Percentiles rank a stretch among this genome's conserved stretches.
Conservation (phyloP, 2,329 filamentous ascomycete genomes). For the Hymenoscyphus salicellus region DNA sequence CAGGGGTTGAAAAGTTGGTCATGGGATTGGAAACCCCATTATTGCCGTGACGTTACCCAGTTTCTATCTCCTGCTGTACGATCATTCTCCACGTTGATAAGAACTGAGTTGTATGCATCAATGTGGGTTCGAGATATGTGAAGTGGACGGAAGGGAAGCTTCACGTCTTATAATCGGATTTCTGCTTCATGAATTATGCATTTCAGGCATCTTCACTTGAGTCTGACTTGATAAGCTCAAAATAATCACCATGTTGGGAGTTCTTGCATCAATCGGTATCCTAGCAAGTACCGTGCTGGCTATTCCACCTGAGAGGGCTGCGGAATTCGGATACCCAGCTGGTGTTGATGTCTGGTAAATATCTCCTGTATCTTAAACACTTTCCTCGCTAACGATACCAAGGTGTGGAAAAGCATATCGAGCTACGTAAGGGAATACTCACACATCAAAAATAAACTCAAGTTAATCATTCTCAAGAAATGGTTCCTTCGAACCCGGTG, state of each 20-base stretch:
- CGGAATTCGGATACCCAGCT: constrained; percentile 39
- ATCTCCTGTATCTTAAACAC: background rate
- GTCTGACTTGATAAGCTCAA: background rate
- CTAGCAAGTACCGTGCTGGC: background rate
- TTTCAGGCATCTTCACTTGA: background rate
- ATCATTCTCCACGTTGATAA: background rate
- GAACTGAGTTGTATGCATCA: background rate
- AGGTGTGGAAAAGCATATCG: constrained; percentile 44
- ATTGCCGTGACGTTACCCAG: background rate
- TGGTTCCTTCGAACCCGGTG: constrained; percentile 47
- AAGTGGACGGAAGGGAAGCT: background rate
- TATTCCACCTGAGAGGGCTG: constrained; percentile 21
- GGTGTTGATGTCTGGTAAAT: constrained; percentile 44
- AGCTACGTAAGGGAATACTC: constrained; percentile 33
- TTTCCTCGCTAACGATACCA: background rate
- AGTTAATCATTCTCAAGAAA: constrained; percentile 36
- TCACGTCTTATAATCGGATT: background rate
- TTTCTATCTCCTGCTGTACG: background rate
- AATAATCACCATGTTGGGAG: background rate
- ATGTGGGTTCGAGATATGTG: background rate
- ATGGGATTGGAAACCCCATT: background rate
- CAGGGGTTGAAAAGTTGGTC: background rate
- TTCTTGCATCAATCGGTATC: background rate
- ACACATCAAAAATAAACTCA: background rate
- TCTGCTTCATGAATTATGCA: background rate